phyloP scores from a whole-genome alignment of 2,329 filamentous ascomycete genomes.

The Stromatinia cepivora region DNA sequence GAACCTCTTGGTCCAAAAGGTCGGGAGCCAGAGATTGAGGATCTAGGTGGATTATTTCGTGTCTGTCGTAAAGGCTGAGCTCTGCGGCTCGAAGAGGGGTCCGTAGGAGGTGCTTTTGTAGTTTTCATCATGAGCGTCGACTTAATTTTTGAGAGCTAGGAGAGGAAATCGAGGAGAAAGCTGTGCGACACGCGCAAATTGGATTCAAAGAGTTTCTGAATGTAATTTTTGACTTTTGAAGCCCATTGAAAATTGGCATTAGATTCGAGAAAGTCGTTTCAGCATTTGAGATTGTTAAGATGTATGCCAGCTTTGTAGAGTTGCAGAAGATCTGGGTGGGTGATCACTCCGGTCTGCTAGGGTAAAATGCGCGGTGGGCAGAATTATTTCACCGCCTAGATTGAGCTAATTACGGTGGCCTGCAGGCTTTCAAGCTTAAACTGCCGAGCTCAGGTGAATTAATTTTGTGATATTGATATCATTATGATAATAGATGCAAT shows the following conservation, averaged over 20 bases:
- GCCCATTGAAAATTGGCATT: conserved; percentile 31
- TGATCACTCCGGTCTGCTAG: conserved; percentile 21
- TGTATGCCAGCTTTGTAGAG: conserved; percentile 15
- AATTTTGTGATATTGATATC: conserved; percentile 3
- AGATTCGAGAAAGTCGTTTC: conserved; percentile 15
- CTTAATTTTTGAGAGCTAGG: conserved; percentile 25
- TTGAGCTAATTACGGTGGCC: conserved; percentile 10
- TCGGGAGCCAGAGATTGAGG: conserved; percentile 51
- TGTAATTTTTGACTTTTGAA: conserved; percentile 25
- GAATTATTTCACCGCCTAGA: conserved; percentile 11
- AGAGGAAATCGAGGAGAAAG: conserved; percentile 28
- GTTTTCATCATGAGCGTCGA: conserved; percentile 40
- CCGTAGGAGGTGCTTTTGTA: conserved; percentile 36
- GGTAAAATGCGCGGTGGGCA: conserved; percentile 22
- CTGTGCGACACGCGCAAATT: conserved; percentile 31
- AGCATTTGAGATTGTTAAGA: conserved; percentile 16
- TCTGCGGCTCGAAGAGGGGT: conserved; percentile 52
- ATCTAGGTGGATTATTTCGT: conserved; percentile 62
- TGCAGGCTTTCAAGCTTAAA: conserved; percentile 18
- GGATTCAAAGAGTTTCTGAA: conserved; percentile 23
- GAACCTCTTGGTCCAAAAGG: conserved; percentile 47
- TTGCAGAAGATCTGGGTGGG: conserved; percentile 22
- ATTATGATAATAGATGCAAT: not conserved
- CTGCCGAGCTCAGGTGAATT: conserved; percentile 16
- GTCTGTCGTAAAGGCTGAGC: conserved; percentile 66